Evolutionary conservation across 257 asterid genomes (phyloP).

Genomic region (Salvia rosmarinus): DNA sequence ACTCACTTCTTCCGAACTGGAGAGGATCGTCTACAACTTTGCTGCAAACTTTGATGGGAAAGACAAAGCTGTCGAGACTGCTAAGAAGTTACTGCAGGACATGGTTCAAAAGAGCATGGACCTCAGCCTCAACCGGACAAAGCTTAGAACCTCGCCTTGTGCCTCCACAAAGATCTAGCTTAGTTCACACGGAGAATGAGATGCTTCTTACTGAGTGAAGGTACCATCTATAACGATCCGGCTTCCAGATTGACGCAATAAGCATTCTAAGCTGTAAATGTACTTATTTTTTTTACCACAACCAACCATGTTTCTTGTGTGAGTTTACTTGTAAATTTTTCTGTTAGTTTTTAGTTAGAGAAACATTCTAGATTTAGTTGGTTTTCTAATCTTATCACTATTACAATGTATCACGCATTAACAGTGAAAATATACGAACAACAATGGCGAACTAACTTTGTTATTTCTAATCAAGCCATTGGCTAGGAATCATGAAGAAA

Average conservation of each 20-base stretch:
- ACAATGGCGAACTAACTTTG: not conserved
- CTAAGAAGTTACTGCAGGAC: slow-evolving; percentile 71
- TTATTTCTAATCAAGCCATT: no score
- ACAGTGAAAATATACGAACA: not conserved
- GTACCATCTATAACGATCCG: no score
- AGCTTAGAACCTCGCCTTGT: slow-evolving; percentile 47
- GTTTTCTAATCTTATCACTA: no score
- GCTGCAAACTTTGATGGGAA: slow-evolving; percentile 70
- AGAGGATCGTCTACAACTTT: slow-evolving; percentile 71
- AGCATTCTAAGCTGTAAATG: slow-evolving; percentile 19
- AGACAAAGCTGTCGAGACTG: slow-evolving; percentile 78
- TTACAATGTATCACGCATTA: no score
- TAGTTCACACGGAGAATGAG: slow-evolving; percentile 14
- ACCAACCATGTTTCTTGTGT: slow-evolving; percentile 24
- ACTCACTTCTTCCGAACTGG: slow-evolving; percentile 64
- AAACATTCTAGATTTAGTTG: slow-evolving; percentile 7
- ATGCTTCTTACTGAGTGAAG: not conserved
- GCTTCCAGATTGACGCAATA: not conserved
- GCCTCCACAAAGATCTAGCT: slow-evolving; percentile 36
- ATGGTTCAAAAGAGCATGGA: slow-evolving; percentile 78
- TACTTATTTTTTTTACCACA: not conserved
- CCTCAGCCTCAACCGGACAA: slow-evolving; percentile 43
- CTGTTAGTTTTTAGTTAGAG: slow-evolving; percentile 29
- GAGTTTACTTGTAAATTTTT: slow-evolving; percentile 42
- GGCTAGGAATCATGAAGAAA: no score